Evolutionary conservation across 2,329 filamentous ascomycete genomes (phyloP), one percentile per base, ranked within the genome.

Genomic region (Penicillium sp.): DNA sequence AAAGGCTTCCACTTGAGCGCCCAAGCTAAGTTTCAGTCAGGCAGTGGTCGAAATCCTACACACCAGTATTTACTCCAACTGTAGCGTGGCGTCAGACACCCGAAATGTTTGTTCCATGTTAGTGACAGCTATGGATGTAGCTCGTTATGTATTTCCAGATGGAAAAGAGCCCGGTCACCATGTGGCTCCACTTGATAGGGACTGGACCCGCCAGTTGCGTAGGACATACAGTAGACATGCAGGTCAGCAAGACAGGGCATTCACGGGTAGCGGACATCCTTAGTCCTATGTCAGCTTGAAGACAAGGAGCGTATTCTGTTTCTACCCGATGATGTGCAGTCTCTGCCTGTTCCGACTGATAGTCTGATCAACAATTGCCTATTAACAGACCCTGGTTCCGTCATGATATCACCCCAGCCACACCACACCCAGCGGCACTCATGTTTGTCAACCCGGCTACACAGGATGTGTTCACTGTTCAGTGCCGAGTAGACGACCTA

Each of bases 141-240:
- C 92, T 86, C 65, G 91, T 88, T 2, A 84, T 90, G 0, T 95
- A 84, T 90, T 0, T 95, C 19, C 80, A 89, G 16, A 83, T 95
- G 52, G 87, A 3, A 88, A 88, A n/a, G n/a, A n/a, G n/a, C 0
- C 81, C 81, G 1, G 87, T 92, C 10, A 86, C 84, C 34, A 88
- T 95, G 81, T 95, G 91, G 90, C 76, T 95, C 28, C 89, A 95
- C 69, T 95, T 93, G 88, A 95, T 70, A 84, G 86, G 53, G 62
- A 40, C 22, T 14, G 6, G 29, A 31, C 22, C 44, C 12, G 28
- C 13, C 16, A 14, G 30, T 46, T 33, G 30, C 25, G 43, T 43
- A 36, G 41, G 29, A 43, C 19, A 22, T 22, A 5, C n/a, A 47
- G 31, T 33, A 30, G 33, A 8, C 7, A 37, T 25, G 31, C n/a